phyloP scores from a whole-genome alignment of 2,329 filamentous ascomycete genomes.

The Beauveria sp. region DNA sequence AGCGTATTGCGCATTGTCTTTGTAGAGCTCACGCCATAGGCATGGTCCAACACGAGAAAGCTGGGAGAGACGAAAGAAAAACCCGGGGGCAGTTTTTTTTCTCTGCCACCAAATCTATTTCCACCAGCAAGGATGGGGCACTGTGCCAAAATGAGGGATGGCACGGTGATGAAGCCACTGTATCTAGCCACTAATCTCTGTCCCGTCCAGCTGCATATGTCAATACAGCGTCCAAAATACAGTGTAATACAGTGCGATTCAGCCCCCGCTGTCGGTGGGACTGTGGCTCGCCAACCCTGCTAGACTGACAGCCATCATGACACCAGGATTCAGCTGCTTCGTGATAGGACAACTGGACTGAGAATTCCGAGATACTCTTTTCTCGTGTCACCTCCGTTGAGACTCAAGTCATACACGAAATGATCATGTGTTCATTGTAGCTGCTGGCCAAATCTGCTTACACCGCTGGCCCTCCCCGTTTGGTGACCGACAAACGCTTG shows the following conservation, averaged over 20 bases:
- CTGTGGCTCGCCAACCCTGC: conserved; percentile 1
- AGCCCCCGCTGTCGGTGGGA: conserved; percentile 3
- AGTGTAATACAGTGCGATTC: conserved; percentile 9
- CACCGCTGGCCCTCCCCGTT: not conserved
- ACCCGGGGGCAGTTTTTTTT: conserved; percentile 8
- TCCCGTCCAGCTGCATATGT: not conserved
- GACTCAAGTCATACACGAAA: not conserved
- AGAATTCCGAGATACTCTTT: not conserved
- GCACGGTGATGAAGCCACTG: not conserved
- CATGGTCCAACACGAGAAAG: conserved; percentile 16
- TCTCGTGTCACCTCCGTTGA: not conserved
- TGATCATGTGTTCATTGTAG: conserved; percentile 14
- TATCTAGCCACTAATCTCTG: not conserved
- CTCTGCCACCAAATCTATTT: not conserved
- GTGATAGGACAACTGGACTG: not conserved
- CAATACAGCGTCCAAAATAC: not conserved
- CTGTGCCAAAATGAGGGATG: not conserved
- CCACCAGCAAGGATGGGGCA: not conserved
- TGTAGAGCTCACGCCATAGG: conserved; percentile 22
- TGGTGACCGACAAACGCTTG: not conserved
- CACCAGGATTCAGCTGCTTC: not conserved
- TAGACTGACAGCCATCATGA: not conserved
- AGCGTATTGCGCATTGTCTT: conserved; percentile 58
- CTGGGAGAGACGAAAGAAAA: conserved; percentile 18
- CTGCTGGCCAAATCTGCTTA: not conserved